Evolutionary conservation across 139 green algal genomes (phyloP), one percentile per base, ranked within the genome.

Genomic region (Volvox africanus): DNA sequence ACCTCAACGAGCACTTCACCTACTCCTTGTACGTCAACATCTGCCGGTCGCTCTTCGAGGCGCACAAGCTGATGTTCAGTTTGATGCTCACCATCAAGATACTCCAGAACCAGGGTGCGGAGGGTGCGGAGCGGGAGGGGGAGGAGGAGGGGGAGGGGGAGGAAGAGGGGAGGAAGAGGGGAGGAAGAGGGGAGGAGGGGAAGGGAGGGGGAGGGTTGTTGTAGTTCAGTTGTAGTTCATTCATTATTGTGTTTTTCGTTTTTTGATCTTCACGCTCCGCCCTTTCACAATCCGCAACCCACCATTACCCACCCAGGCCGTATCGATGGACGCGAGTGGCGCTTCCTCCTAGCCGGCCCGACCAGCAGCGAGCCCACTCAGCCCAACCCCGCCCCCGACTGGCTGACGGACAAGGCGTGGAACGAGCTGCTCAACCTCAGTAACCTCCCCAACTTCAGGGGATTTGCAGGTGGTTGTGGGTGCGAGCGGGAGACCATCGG

Each of bases 341-440:
- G 93, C 37, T 95, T 94, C 91, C 82, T 96, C 67, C 76, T 96
- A 50, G 92, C 94, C 55, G 94, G 94, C 3, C 91, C 94, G 79
- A 95, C 87, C 61, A 69, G 11, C 62, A 92, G 75, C 18, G 89
- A 94, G 19, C 78, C 94, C n/a, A 62, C 33, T 1, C 24, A 83
- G 77, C 91, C 94, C 33, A 98, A 98, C 92, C 96, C 96, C 26
- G 94, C 94, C 18, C 87, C 94, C 5, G 86, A 92, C 30, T 98
- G 97, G 97, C 88, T 98, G 2, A 98, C 94, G 18, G 96, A 97
- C 37, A 97, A 98, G 91, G 93, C 87, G 24, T 98, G 97, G 97
- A 86, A 95, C 32, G 96, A 98, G 92, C 75, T 98, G 12, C 78
- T 97, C 35, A 97, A 97, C 77, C 84, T 98, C 14, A 91, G 88